Percentiles rank a stretch among this genome's conserved stretches.
phyloP scores from a whole-genome alignment of 352 stramenopile genomes.

The Phytophthora vignae region DNA sequence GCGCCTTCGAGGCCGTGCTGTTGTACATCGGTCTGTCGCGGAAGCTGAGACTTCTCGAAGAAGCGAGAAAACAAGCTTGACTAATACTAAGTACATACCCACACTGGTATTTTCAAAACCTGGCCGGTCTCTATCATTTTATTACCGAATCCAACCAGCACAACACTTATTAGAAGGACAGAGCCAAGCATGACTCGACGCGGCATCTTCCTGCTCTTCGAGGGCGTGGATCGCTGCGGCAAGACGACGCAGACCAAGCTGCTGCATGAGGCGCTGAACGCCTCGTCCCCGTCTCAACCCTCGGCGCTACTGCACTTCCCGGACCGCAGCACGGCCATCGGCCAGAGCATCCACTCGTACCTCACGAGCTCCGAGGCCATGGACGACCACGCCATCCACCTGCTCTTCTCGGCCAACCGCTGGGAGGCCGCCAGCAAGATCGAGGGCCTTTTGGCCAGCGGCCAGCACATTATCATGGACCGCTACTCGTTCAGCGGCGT shows the following conservation, averaged over 20 bases:
- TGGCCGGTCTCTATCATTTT: too few species aligned
- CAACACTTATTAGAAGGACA: too few species aligned
- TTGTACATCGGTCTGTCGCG: too few species aligned
- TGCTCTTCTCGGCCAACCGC: slow-evolving; percentile 99
- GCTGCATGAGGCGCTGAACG: slow-evolving; percentile 76
- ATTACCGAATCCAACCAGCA: too few species aligned
- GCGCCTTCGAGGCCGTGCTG: too few species aligned
- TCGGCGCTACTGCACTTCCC: slow-evolving; percentile 79
- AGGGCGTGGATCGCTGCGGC: slow-evolving; percentile 98
- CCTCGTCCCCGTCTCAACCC: slow-evolving; percentile 17
- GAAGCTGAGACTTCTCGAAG: too few species aligned
- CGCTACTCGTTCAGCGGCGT: slow-evolving; percentile 98
- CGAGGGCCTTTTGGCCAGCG: slow-evolving; percentile 69
- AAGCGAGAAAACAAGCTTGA: too few species aligned
- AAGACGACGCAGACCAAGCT: slow-evolving; percentile 99
- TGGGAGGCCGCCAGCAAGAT: slow-evolving; percentile 95
- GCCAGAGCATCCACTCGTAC: slow-evolving; percentile 98
- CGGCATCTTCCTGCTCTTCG: slow-evolving; percentile 98
- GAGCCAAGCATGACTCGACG: slow-evolving; percentile 72
- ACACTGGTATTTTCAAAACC: too few species aligned
- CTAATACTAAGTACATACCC: too few species aligned
- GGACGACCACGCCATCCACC: slow-evolving; percentile 98
- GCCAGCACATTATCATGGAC: slow-evolving; percentile 96
- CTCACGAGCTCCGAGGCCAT: slow-evolving; percentile 90
- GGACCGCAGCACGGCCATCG: slow-evolving; percentile 92